phyloP scores from a whole-genome alignment of 2,329 filamentous ascomycete species.

The Ceratocystis alfenasii region DNA sequence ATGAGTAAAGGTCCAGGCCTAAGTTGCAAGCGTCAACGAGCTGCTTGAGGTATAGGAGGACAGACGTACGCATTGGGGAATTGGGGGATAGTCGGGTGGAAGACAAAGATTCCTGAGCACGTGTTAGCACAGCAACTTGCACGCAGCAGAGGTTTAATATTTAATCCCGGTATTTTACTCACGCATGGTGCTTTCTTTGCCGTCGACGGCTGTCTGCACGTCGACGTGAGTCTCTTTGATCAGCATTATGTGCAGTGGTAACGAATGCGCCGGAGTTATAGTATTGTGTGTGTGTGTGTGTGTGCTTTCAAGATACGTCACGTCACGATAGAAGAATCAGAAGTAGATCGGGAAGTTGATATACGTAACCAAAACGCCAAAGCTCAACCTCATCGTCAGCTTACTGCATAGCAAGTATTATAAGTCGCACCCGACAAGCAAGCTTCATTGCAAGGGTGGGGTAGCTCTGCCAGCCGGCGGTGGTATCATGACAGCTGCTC shows the following conservation, averaged over 20 bases:
- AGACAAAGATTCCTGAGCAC: constrained; percentile 66
- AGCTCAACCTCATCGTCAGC: too few relatives aligned
- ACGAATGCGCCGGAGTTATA: too few relatives aligned
- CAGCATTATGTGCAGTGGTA: constrained; percentile 33
- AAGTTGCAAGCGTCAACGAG: too few relatives aligned
- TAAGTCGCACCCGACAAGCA: too few relatives aligned
- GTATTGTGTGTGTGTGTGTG: neutral
- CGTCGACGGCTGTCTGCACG: constrained; percentile 40
- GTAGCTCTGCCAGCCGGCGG: neutral
- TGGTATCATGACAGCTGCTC: neutral
- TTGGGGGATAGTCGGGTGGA: constrained; percentile 71
- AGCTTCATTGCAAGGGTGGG: neutral
- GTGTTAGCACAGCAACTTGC: neutral
- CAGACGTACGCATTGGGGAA: constrained; percentile 66
- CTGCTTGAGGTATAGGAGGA: neutral
- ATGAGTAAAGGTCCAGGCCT: too few relatives aligned
- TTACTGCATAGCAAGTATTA: too few relatives aligned
- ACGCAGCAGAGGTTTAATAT: neutral
- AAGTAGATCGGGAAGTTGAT: neutral
- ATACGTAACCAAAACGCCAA: too few relatives aligned
- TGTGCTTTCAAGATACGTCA: neutral
- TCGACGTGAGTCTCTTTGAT: constrained; percentile 43
- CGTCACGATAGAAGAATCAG: neutral
- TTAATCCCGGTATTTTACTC: constrained; percentile 22
- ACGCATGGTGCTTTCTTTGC: constrained; percentile 45